Base-by-base conservation (phyloP, 768 basidiomycete species). In the Xerocomellus dryophilus region DNA sequence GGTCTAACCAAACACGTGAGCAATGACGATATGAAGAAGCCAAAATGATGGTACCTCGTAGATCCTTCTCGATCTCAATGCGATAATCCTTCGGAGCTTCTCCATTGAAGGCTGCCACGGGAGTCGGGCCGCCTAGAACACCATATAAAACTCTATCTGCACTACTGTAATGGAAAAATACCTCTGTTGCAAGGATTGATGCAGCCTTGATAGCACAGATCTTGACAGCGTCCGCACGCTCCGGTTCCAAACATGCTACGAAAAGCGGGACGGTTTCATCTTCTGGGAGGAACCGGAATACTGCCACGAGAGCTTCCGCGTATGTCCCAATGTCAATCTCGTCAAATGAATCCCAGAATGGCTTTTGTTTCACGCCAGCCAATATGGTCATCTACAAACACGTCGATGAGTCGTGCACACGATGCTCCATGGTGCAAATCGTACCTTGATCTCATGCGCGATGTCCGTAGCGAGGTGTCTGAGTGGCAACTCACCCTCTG, bases 141-240 rank as follows among this genome's bases (percentile, higher is more conserved):
- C 29, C 9, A 50, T 38, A 46, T 71, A 12, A 61, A 57, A 34
- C 25, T 25, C 34, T 23, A 42, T 51, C 21, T 40, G 29, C 32
- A 46, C 36, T 6, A 14, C 25, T n/a, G 43, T 29, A 43, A 53
- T 23, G 20, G 23, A 47, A 8, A 61, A 72, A 52, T 62, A 84
- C 87, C 75, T 94, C 90, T 48, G 82, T 76, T 7, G 79, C 73
- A 31, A 93, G 66, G 0, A 83, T 88, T 38, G 89, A 69, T 60
- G 80, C 84, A 3, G 92, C 89, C 57, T 86, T 83, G 50, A 93
- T 76, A 2, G 80, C 92, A 53, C 82, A 82, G 11, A 86, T 81
- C 74, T 93, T 93, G 60, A 90, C 82, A 2, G 86, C 86, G 23
- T 92, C 88, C 1, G 89, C 86, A 29, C 87, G 81, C 61, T 91